phyloP scores from a whole-genome alignment of 176 grass and related monocot species.

The Hyparrhenia diplandra region DNA sequence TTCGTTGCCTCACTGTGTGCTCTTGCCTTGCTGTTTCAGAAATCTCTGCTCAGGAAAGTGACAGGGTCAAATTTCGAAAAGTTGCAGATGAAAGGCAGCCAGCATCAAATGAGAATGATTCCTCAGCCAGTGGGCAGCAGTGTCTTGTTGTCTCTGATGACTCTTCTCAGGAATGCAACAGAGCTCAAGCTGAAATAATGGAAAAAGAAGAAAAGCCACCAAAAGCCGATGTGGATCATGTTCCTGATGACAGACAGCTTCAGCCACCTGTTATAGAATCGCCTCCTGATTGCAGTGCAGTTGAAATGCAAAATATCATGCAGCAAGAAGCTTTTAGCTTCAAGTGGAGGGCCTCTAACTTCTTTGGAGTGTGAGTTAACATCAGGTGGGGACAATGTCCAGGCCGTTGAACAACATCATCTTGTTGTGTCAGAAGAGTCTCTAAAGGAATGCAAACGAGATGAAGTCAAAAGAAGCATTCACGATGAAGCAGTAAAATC shows the following conservation, averaged over 20 bases:
- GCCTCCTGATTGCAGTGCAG: slow-evolving; percentile 12
- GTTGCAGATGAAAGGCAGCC: background rate
- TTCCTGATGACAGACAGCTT: background rate
- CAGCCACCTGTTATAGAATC: slow-evolving; percentile 1
- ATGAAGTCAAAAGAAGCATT: background rate
- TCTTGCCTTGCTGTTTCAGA: slow-evolving; percentile 34
- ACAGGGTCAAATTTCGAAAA: slow-evolving; percentile 20
- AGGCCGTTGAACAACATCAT: background rate
- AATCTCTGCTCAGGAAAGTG: slow-evolving; percentile 14
- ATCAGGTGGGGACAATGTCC: background rate
- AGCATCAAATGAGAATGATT: background rate
- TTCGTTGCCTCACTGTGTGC: slow-evolving; percentile 20
- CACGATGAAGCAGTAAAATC: slow-evolving; percentile 1
- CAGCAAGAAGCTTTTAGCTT: background rate
- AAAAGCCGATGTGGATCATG: background rate
- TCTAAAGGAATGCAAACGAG: background rate
- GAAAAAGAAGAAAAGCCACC: slow-evolving; percentile 6
- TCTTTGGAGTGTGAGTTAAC: background rate
- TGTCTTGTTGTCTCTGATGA: slow-evolving; percentile 8
- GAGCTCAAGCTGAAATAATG: background rate
- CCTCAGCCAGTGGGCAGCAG: background rate
- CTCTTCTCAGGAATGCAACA: background rate
- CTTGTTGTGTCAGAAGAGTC: slow-evolving; percentile 12
- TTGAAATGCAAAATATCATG: slow-evolving; percentile 15
- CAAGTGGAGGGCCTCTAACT: background rate